Evolutionary conservation across 2,329 filamentous ascomycete species (phyloP), one percentile per base, ranked within the genome.

Genomic region (Leptographium lundbergii): DNA sequence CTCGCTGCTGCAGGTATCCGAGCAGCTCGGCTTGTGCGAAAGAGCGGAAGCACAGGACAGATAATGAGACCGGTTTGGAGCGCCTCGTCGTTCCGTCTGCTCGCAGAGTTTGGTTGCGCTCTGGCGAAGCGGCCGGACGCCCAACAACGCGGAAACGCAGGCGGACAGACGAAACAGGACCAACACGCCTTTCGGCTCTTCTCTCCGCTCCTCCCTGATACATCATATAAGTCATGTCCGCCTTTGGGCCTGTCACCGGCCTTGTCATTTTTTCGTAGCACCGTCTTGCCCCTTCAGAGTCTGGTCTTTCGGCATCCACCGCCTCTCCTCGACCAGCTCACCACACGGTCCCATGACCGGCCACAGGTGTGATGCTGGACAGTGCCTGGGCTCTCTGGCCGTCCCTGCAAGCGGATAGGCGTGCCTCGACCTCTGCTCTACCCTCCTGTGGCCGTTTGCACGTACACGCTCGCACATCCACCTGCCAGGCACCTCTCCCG

Each of bases 1-100:
- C 17, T 62, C 57, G 57, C 57, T 32, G 47, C 59, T 64, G 63
- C 59, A 63, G 47, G 54, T 50, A 58, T 42, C 63, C 63, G 63
- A 17, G 2, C n/a, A 17, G 29, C 47, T 50, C 56, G 57, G 42
- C 47, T 59, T 47, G 48, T 60, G 54, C 54, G 54, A 45, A 53
- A 47, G 27, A 11, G 24, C 22, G 34, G 22, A 25, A 19, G 32
- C 39, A 39, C 34, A 42, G 27, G 25, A 36, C 27, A 39, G 10
- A 36, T 34, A 24, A 54, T 19, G 48, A 25, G 14, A 6, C 25
- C 25, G 48, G 25, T 51, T 45, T 45, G 19, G 19, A n/a, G 42
- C 42, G 42, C 42, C n/a, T 45, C 42, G 17, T 45, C 42, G 42
- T n/a, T 6, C 42, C 42, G 6, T 45, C 42, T 45, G 42, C 42